Evolutionary conservation across 192 early-diverging fungal genomes (phyloP).

Genomic region (Ambispora gerdemannii): DNA sequence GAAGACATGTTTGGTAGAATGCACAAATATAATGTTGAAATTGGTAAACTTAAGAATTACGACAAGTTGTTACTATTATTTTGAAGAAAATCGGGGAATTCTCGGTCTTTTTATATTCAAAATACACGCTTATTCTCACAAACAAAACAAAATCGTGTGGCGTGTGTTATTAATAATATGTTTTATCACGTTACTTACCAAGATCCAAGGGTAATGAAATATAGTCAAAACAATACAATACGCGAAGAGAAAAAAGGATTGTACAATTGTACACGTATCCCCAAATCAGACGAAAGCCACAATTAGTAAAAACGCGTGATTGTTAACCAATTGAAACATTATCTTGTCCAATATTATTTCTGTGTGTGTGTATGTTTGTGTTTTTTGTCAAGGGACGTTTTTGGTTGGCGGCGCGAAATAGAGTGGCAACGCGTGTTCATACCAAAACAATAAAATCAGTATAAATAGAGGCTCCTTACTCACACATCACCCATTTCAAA

Average conservation of each 20-base stretch:
- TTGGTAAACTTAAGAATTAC: not conserved
- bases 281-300: not conserved
- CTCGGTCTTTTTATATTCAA: not conserved
- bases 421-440: not conserved
- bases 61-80: not conserved
- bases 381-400: not conserved
- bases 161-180: not conserved
- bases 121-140: not conserved
- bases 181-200: not conserved
- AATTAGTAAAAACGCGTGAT: not conserved
- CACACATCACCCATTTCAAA: not conserved
- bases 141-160: not conserved
- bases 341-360: not conserved
- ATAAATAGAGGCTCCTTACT: not conserved
- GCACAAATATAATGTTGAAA: not conserved
- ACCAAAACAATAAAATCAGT: not conserved
- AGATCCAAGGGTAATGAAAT: too few species aligned
- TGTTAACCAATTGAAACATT: not conserved
- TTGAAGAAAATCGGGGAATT: not conserved
- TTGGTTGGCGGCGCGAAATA: not conserved
- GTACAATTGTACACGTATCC: not conserved
- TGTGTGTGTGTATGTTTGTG: not conserved
- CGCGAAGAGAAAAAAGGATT: not conserved
- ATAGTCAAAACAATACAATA: not conserved
- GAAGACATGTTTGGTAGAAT: conserved; percentile 33